Evolutionary conservation across 1,284 basidiomycete species (phyloP).

Genomic region (Polyporus tsugae): DNA sequence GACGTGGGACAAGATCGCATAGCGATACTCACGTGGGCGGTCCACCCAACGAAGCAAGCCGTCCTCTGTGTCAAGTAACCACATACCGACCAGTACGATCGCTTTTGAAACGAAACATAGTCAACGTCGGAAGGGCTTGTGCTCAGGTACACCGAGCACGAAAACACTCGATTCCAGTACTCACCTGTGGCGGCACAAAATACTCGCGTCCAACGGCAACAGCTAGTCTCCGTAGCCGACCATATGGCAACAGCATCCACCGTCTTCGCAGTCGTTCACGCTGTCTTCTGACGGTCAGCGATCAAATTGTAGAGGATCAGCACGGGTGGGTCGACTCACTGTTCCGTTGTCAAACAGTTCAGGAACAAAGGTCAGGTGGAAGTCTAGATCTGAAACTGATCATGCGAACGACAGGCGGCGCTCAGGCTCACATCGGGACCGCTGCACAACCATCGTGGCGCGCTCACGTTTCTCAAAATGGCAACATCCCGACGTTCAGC

Average conservation of each 20-base stretch:
- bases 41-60: constrained; percentile 26
- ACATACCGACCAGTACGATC: constrained; percentile 10
- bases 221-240: too few species aligned
- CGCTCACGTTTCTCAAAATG: not conserved
- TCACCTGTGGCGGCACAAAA: not conserved
- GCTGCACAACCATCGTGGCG: constrained; percentile 1
- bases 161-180: not conserved
- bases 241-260: not conserved
- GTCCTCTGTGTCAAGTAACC: constrained; percentile 25
- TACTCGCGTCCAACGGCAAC: not conserved
- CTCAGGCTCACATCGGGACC: not conserved
- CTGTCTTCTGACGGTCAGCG: not conserved
- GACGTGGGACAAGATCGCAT: constrained; percentile 31
- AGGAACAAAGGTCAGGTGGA: not conserved
- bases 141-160: not conserved
- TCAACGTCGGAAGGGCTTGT: not conserved
- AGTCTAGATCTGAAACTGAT: not conserved
- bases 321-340: constrained; percentile 2
- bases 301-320: not conserved
- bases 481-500: not conserved
- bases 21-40: constrained; percentile 29
- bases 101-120: not conserved
- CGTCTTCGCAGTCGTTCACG: not conserved
- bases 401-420: not conserved
- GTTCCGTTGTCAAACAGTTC: constrained; percentile 1